phyloP scores from a whole-genome alignment of 1,139 yeast genomes.

The Debaryomyces sp. region DNA sequence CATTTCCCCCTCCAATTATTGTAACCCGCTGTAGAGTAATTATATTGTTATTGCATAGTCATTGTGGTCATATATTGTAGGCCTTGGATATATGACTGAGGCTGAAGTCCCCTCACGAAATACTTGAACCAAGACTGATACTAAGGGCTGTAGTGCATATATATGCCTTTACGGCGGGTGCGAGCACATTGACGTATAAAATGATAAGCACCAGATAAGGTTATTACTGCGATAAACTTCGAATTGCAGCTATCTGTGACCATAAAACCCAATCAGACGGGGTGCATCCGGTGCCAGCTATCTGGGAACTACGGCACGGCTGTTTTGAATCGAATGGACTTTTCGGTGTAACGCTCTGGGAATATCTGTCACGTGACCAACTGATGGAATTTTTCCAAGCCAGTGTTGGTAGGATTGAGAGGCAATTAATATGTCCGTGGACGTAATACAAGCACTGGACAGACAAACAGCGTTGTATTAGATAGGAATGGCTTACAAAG shows the following conservation, averaged over 20 bases:
- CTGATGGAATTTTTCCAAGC: not conserved
- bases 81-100: not conserved
- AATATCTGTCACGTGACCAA: not conserved
- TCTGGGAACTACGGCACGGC: not conserved
- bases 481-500: conserved; percentile 37
- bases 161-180: not conserved
- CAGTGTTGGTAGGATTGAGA: not conserved
- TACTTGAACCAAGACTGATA: not conserved
- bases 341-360: not conserved
- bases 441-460: not conserved
- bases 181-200: not conserved
- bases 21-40: not conserved
- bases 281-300: not conserved
- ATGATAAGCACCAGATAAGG: not conserved
- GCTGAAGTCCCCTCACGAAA: not conserved
- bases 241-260: not conserved
- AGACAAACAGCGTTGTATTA: not conserved
- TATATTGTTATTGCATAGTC: no score
- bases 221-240: not conserved
- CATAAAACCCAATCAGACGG: not conserved
- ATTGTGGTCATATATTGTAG: no score
- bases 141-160: not conserved
- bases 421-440: conserved; percentile 1
- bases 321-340: not conserved
- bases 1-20: not conserved